Conservation (phyloP, 2,329 filamentous ascomycete species). For the Fusarium virguliforme region DNA sequence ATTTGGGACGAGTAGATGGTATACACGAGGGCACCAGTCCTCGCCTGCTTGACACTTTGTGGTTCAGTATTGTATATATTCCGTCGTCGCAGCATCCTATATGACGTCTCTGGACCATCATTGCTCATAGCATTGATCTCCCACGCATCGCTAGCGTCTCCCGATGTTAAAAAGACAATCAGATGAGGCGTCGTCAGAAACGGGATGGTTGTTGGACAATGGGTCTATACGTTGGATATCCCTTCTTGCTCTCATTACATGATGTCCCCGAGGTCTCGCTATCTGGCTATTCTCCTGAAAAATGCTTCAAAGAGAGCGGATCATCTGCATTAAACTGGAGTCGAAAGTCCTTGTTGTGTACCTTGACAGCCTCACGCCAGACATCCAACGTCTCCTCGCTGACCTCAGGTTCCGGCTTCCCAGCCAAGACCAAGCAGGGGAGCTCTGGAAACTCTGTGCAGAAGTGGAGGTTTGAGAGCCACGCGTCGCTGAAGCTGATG, state of each 20-base stretch:
- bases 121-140: too few relatives aligned
- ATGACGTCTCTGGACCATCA: too few relatives aligned
- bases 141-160: too few relatives aligned
- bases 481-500: neutral
- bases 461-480: neutral
- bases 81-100: too few relatives aligned
- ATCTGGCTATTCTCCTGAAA: neutral
- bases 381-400: neutral
- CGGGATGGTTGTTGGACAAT: neutral
- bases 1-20: conserved; percentile 45
- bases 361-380: neutral
- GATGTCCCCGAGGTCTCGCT: too few relatives aligned
- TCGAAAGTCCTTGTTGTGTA: neutral
- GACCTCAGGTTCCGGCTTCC: neutral
- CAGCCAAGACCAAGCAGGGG: neutral
- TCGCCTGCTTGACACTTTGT: too few relatives aligned
- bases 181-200: too few relatives aligned
- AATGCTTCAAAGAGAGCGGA: neutral
- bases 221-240: neutral
- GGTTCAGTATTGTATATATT: too few relatives aligned
- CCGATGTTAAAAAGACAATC: too few relatives aligned
- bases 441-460: neutral
- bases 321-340: neutral
- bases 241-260: neutral
- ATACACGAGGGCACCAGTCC: neutral